Evolutionary conservation across 179 eudicot species (phyloP), one percentile per base, ranked within the genome.

Genomic region (Beta macrorhiza): DNA sequence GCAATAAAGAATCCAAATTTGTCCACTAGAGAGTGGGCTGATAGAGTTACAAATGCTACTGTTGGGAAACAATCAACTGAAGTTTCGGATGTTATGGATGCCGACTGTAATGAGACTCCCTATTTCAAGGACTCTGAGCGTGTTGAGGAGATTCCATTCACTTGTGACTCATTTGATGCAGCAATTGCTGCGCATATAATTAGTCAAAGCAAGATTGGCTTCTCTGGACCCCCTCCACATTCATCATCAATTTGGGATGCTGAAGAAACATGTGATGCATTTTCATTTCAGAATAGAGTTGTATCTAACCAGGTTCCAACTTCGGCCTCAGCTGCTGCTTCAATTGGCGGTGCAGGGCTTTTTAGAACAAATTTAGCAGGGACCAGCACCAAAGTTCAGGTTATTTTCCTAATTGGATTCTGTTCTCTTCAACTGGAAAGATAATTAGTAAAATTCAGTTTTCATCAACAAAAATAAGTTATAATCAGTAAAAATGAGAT

Each of bases 261-360:
- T 82, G 99, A 96, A 86, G 99, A 96, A 87, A 92, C 99, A 20
- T 87, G 99, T 75, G 99, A 96, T 84, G 98, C 94, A 72, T 96
- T 96, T 85, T 87, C 97, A 49, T 94, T 96, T 84, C 89, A 79
- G 75, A 94, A 90, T 75, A 87, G 79, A 77, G 75, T 82, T 80
- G 69, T 74, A 44, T 52, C 79, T 14, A 84, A 80, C 57, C 87
- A 82, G 79, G 82, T 52, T 63, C 81, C 73, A 9, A 65, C 53
- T 81, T 82, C 82, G 42, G 25, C 83, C 78, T 79, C 78, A 44
- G 65, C 67, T 79, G 75, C 85, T 83, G 42, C 85, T 80, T 57
- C 80, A 49, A 80, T 71, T 57, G 77, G 75, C 57, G 73, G 67
- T 68, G 69, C 75, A 63, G 81, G 74, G 75, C 55, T 65, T 73